Percentiles rank a stretch among this genome's conserved stretches.
Evolutionary conservation across 805 yeast species (phyloP).

Genomic region (Candida hungchunana): DNA sequence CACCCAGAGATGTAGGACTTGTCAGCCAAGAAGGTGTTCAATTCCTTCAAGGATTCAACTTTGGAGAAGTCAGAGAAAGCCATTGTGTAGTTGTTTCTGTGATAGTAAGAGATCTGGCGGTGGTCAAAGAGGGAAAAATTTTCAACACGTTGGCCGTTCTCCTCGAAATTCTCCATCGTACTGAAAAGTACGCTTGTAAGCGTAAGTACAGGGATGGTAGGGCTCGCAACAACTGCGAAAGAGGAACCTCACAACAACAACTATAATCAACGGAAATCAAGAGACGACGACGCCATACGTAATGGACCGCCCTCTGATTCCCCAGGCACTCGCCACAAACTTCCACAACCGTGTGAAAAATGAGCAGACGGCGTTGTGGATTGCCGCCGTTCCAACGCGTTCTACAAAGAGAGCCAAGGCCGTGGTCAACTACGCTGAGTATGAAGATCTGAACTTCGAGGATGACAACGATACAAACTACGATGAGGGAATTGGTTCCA

Average conservation of each 20-base stretch:
- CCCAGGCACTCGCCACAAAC: slow-evolving; percentile 81
- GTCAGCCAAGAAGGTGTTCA: slow-evolving; percentile 84
- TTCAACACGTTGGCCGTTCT: slow-evolving; percentile 1
- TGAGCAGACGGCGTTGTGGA: slow-evolving; percentile 66
- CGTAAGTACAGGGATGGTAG: slow-evolving; percentile 1
- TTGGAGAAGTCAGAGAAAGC: slow-evolving; percentile 80
- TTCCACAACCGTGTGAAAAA: slow-evolving; percentile 68
- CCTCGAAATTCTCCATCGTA: neutral
- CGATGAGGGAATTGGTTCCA: slow-evolving; percentile 15
- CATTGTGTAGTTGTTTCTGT: too few species aligned
- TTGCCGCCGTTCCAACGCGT: slow-evolving; percentile 72
- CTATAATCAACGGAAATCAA: too few species aligned
- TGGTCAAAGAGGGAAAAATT: slow-evolving; percentile 4
- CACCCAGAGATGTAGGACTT: slow-evolving; percentile 96
- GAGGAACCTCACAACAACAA: neutral
- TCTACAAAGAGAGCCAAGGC: slow-evolving; percentile 69
- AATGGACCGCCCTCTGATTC: slow-evolving; percentile 34
- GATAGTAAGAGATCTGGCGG: too few species aligned
- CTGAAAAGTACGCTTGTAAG: slow-evolving; percentile 1
- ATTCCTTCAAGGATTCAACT: slow-evolving; percentile 65
- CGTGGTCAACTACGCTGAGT: slow-evolving; percentile 79
- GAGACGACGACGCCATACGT: too few species aligned
- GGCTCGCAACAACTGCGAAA: slow-evolving; percentile 2
- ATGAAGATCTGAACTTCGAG: slow-evolving; percentile 60
- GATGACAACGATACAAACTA: slow-evolving; percentile 40